Evolutionary conservation across 2,329 filamentous ascomycete species (phyloP).

Genomic region (Colletotrichum melonis): DNA sequence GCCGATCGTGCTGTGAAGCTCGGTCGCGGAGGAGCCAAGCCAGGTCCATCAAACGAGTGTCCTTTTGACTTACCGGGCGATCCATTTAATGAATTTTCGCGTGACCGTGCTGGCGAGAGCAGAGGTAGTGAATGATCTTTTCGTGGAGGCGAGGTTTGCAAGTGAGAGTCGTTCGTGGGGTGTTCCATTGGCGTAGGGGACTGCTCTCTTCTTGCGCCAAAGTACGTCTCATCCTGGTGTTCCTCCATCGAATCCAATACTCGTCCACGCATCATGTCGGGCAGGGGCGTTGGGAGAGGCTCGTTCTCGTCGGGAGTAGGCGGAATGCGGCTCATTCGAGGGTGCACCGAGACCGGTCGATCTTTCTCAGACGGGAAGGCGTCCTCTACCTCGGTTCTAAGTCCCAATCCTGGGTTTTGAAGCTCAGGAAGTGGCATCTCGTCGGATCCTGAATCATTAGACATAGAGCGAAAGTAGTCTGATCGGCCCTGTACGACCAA

Average conservation of each 20-base stretch:
- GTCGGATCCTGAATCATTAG: conserved; percentile 69
- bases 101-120: conserved; percentile 47
- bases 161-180: conserved; percentile 40
- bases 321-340: conserved; percentile 75
- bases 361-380: conserved; percentile 53
- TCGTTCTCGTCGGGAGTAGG: conserved; percentile 60
- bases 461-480: conserved; percentile 83
- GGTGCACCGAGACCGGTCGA: conserved; percentile 80
- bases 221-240: conserved; percentile 54
- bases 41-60: conserved; percentile 61
- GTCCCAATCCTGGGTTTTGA: conserved; percentile 53
- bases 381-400: conserved; percentile 69
- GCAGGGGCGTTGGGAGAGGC: conserved; percentile 56
- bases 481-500: conserved; percentile 79
- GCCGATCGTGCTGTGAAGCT: conserved; percentile 64
- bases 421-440: conserved; percentile 42
- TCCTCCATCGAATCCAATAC: conserved; percentile 38
- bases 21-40: conserved; percentile 62
- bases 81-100: conserved; percentile 44
- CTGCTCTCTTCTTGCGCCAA: conserved; percentile 67
- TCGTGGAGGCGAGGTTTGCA: conserved; percentile 38
- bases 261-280: conserved; percentile 55
- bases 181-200: conserved; percentile 66
- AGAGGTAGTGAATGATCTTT: conserved; percentile 49
- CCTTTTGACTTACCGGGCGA: conserved; percentile 59